phyloP scores from a whole-genome alignment of 1,284 basidiomycete genomes.

The Melampsora larici-populina region DNA sequence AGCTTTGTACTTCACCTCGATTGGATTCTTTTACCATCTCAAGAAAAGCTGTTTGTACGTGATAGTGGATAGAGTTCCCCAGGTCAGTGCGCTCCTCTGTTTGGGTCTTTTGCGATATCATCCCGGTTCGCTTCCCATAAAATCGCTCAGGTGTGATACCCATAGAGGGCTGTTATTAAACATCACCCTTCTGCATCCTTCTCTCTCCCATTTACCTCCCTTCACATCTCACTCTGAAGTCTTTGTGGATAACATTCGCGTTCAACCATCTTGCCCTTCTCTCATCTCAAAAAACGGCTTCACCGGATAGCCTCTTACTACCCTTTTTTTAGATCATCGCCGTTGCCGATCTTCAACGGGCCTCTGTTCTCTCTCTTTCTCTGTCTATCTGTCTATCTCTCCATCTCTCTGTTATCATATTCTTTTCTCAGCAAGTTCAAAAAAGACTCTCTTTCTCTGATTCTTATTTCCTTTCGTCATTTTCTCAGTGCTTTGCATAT shows the following conservation, averaged over 20 bases:
- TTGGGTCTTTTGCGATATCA: constrained; percentile 1
- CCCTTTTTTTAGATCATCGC: constrained; percentile 3
- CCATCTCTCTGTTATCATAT: background rate
- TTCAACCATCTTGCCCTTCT: constrained; percentile 14
- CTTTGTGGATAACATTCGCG: constrained; percentile 3
- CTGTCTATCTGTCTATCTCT: background rate
- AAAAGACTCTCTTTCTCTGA: background rate
- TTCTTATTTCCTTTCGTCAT: background rate
- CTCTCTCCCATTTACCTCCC: constrained; percentile 40
- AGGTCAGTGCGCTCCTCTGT: constrained; percentile 4
- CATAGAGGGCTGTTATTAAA: constrained; percentile 32
- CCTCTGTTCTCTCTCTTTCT: background rate
- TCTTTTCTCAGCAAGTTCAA: background rate
- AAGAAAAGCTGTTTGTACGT: constrained; percentile 1
- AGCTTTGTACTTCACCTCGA: background rate
- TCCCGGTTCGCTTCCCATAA: constrained; percentile 4
- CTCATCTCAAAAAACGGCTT: constrained; percentile 5
- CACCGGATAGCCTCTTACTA: background rate
- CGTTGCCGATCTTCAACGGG: constrained; percentile 10
- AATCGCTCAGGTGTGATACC: background rate
- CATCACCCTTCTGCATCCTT: constrained; percentile 40
- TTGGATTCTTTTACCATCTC: background rate
- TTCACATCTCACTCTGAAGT: background rate
- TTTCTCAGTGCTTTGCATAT: constrained; percentile 1
- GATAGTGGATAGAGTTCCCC: background rate